Conservation (phyloP, 1,139 yeast genomes). For the Taphrina communis region DNA sequence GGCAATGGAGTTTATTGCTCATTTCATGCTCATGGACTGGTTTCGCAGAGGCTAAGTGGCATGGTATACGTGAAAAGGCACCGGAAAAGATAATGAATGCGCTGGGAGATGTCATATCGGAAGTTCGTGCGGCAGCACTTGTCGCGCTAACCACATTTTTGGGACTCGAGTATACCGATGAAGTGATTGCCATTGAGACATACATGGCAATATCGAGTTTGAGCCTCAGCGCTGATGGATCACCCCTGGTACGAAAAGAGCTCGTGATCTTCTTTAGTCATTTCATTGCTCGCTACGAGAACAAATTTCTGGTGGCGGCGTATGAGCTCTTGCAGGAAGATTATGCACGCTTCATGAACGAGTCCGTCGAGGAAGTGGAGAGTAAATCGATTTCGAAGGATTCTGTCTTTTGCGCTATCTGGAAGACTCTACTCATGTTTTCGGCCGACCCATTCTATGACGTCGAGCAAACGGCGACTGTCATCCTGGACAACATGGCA, state of each 20-base stretch:
- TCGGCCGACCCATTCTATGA: conserved; percentile 91
- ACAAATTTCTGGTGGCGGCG: conserved; percentile 84
- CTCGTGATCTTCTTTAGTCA: conserved; percentile 76
- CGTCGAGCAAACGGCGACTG: conserved; percentile 74
- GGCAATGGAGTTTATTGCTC: conserved; percentile 90
- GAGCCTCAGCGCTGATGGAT: conserved; percentile 75
- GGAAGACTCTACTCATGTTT: conserved; percentile 81
- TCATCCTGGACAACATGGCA: conserved; percentile 75
- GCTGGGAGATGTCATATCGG: conserved; percentile 89
- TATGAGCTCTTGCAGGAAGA: conserved; percentile 86
- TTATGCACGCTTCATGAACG: conserved; percentile 62
- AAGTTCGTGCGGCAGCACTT: conserved; percentile 84
- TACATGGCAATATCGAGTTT: conserved; percentile 57
- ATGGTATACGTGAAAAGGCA: conserved; percentile 70
- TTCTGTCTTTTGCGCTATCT: conserved; percentile 80
- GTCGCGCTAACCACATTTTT: conserved; percentile 75
- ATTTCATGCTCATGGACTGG: conserved; percentile 78
- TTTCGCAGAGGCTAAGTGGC: conserved; percentile 76
- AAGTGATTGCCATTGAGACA: conserved; percentile 52
- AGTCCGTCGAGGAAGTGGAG: not conserved
- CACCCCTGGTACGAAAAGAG: conserved; percentile 86
- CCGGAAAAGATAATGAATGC: conserved; percentile 63
- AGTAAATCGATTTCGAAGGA: conserved; percentile 62
- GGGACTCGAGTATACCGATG: conserved; percentile 54
- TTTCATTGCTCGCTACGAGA: conserved; percentile 70